phyloP scores from a whole-genome alignment of 1,284 basidiomycete genomes.

The Trametes sp. region DNA sequence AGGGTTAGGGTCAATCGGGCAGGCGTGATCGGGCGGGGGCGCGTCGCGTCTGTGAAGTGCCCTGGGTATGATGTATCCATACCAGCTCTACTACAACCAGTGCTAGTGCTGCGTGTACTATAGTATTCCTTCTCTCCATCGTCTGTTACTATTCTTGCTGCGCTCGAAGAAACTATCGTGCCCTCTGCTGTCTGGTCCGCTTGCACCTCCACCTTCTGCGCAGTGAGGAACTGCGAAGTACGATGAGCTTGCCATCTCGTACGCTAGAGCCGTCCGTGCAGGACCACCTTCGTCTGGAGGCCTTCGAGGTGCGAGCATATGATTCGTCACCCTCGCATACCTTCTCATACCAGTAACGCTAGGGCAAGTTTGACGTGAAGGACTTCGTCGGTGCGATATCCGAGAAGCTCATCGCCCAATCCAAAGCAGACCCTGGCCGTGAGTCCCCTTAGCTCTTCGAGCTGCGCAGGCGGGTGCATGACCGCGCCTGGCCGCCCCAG shows the following conservation, averaged over 20 bases:
- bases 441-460: conserved; percentile 47
- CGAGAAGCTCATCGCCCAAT: conserved; percentile 86
- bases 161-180: neutral
- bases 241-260: neutral
- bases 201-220: neutral
- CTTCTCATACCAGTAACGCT: conserved; percentile 2
- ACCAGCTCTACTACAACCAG: neutral
- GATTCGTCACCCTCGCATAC: neutral
- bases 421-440: conserved; percentile 86
- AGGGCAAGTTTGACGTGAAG: conserved; percentile 93
- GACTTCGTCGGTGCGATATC: conserved; percentile 89
- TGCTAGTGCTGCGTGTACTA: neutral
- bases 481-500: conserved; percentile 49
- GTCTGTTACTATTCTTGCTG: neutral
- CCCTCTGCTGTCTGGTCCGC: neutral
- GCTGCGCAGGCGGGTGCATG: neutral
- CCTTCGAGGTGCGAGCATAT: conserved; percentile 38
- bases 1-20: too few species aligned
- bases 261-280: conserved; percentile 39
- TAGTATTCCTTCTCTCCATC: neutral
- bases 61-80: neutral
- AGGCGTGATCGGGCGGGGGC: neutral
- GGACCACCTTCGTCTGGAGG: conserved; percentile 39
- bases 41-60: neutral
- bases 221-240: neutral